Percentiles rank a stretch among this genome's conserved stretches.
Conservation (phyloP, 2,329 filamentous ascomycete genomes). For the Onygena corvina region DNA sequence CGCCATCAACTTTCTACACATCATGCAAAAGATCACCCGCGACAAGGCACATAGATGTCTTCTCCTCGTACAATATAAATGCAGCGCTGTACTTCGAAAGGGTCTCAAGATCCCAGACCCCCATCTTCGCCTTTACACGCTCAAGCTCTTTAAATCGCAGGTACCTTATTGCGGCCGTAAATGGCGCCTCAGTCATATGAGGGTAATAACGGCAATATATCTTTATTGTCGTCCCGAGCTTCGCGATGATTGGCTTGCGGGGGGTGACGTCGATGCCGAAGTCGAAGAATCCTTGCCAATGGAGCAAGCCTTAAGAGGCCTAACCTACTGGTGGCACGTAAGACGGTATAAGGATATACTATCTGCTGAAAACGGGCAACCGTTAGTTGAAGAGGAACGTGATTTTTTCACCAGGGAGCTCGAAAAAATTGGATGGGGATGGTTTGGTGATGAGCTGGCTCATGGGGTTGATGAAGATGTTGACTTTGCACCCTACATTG, state of each 20-base stretch:
- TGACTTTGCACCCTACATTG: constrained; percentile 14
- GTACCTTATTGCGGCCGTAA: constrained; percentile 96
- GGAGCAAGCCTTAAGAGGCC: constrained; percentile 74
- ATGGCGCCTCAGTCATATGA: constrained; percentile 97
- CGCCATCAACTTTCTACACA: constrained; percentile 84
- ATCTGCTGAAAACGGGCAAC: constrained; percentile 37
- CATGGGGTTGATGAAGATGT: constrained; percentile 22
- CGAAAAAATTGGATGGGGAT: constrained; percentile 52
- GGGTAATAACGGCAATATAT: constrained; percentile 94
- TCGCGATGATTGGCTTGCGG: constrained; percentile 84
- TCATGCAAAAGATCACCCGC: constrained; percentile 96
- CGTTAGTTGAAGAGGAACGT: constrained; percentile 56
- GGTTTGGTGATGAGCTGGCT: constrained; percentile 27
- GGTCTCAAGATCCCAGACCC: constrained; percentile 81
- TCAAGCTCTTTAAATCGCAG: constrained; percentile 97
- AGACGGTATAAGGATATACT: constrained; percentile 70
- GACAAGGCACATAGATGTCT: constrained; percentile 90
- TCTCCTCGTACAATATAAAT: constrained; percentile 90
- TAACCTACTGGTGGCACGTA: constrained; percentile 93
- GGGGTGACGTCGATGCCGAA: constrained; percentile 81
- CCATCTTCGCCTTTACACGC: constrained; percentile 77
- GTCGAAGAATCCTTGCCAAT: constrained; percentile 86
- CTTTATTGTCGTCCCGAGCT: constrained; percentile 85
- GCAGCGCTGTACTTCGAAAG: constrained; percentile 80
- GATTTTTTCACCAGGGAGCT: constrained; percentile 71